Percentiles rank a stretch among this genome's conserved stretches.
Conservation (phyloP, 2,329 filamentous ascomycete species). For the Fusarium aywerte region DNA sequence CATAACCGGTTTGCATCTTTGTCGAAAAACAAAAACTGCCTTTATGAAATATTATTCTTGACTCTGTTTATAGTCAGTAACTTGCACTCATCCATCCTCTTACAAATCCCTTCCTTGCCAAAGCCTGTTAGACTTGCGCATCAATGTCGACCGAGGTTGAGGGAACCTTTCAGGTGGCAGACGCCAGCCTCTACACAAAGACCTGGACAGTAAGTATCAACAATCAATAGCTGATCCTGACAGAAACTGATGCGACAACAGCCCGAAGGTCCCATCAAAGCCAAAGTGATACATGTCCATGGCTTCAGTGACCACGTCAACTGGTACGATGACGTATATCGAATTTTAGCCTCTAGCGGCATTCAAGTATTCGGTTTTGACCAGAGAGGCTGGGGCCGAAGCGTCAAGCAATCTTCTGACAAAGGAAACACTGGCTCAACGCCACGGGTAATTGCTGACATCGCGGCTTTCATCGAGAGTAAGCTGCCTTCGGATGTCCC, state of each 20-base stretch:
- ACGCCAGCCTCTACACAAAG: conserved; percentile 64
- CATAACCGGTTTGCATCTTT: not conserved
- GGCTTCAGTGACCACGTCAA: conserved; percentile 90
- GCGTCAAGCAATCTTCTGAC: conserved; percentile 69
- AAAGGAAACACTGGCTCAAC: conserved; percentile 81
- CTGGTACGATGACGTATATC: conserved; percentile 80
- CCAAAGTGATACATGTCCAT: conserved; percentile 84
- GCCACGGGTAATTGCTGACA: conserved; percentile 76
- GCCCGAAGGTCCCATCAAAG: conserved; percentile 68
- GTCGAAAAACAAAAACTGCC: not conserved
- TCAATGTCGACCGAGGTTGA: conserved; percentile 58
- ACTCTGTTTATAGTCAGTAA: not conserved
- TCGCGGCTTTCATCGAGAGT: conserved; percentile 76
- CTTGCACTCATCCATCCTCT: not conserved
- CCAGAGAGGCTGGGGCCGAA: conserved; percentile 89
- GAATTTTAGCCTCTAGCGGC: conserved; percentile 72
- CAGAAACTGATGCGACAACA: conserved; percentile 45
- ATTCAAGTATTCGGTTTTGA: conserved; percentile 84
- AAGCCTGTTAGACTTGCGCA: not conserved
- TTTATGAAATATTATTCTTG: not conserved
- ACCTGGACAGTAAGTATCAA: conserved; percentile 65
- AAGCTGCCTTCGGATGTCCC: conserved; percentile 68
- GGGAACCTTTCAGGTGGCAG: conserved; percentile 60
- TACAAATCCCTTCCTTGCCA: not conserved
- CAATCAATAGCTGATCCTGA: not conserved